Percentiles rank a stretch among this genome's conserved stretches.
phyloP scores from a whole-genome alignment of 176 grass and related monocot species.

The Zoysia pacifica region DNA sequence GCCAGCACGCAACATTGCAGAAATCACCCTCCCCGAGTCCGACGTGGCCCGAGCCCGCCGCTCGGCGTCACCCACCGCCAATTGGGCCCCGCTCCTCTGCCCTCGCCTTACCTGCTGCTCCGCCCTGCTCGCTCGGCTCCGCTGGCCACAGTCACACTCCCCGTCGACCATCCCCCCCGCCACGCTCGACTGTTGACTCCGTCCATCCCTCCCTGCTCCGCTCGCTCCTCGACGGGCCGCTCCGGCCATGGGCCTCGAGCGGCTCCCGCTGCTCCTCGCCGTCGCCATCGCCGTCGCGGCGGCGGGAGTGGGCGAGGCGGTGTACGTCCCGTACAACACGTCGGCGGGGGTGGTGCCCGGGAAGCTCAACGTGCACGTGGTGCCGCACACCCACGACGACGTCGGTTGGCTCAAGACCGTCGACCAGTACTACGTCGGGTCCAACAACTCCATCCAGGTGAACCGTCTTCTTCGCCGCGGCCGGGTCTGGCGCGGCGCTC shows the following conservation, averaged over 20 bases:
- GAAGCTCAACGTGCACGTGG: conserved; percentile 85
- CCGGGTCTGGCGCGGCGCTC: conserved; percentile 9
- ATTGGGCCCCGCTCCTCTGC: background rate
- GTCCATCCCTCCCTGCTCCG: background rate
- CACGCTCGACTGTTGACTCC: too few species aligned
- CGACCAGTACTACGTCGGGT: conserved; percentile 92
- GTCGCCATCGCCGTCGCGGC: background rate
- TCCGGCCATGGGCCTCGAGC: conserved; percentile 23
- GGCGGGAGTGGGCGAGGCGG: conserved; percentile 27
- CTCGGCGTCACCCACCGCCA: background rate
- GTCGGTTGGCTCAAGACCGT: conserved; percentile 96
- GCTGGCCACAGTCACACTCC: background rate
- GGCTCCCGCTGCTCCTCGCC: background rate
- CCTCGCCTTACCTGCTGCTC: conserved; percentile 1
- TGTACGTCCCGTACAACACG: conserved; percentile 93
- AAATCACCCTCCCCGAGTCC: background rate
- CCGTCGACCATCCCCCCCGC: background rate
- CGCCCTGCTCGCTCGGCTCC: background rate
- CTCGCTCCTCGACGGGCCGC: too few species aligned
- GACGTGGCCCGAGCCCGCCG: conserved; percentile 35
- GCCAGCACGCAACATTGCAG: background rate
- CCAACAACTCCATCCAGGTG: conserved; percentile 85
- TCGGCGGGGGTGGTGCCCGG: conserved; percentile 48
- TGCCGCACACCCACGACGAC: conserved; percentile 87
- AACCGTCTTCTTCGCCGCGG: too few species aligned